Conservation (phyloP, 2,329 filamentous ascomycete genomes). For the Pyrenochaeta sp. region DNA sequence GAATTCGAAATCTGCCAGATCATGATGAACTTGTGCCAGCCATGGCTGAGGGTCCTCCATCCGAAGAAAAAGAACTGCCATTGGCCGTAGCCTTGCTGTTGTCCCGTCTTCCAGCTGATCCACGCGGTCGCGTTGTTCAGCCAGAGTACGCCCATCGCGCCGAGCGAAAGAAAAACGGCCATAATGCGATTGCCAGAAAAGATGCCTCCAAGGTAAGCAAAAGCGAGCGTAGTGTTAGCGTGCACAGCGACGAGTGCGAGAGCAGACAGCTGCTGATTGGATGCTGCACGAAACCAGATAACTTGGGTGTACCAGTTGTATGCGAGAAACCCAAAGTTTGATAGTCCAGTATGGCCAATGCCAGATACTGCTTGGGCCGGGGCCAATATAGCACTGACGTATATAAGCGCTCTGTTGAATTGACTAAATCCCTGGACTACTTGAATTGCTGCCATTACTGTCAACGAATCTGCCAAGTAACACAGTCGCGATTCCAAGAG, state of each 20-base stretch:
- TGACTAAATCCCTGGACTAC: not conserved
- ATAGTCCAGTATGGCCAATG: not conserved
- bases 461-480: not conserved
- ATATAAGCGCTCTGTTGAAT: not conserved
- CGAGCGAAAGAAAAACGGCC: not conserved
- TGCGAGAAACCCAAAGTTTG: not conserved
- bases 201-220: not conserved
- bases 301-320: constrained; percentile 1
- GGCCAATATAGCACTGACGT: not conserved
- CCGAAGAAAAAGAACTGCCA: not conserved
- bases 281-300: not conserved
- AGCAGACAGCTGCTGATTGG: not conserved
- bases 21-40: constrained; percentile 1
- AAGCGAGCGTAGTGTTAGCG: not conserved
- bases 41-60: not conserved
- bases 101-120: not conserved
- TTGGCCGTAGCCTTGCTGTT: not conserved
- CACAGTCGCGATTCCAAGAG: not conserved
- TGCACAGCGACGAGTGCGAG: not conserved
- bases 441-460: not conserved
- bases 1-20: not conserved
- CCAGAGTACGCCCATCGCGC: not conserved
- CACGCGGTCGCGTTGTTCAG: not conserved
- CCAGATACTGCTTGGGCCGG: not conserved
- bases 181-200: not conserved